Percentiles rank a stretch among this genome's conserved stretches.
Evolutionary conservation across 2,329 filamentous ascomycete species (phyloP).

Genomic region (Neophaeococcomyces aloes): DNA sequence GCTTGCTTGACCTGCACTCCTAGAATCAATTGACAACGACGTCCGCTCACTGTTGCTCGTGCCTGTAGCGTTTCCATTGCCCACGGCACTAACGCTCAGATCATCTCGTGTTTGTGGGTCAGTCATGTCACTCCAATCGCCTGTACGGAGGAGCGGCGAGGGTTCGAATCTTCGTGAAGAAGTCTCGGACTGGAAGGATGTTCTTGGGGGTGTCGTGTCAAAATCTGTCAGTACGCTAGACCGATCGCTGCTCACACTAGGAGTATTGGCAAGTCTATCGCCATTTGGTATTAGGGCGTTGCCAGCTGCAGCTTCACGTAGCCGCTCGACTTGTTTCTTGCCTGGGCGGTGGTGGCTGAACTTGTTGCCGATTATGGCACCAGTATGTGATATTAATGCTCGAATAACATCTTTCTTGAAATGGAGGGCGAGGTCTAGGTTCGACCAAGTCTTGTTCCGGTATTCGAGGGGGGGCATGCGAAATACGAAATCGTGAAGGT

Average conservation of each 20-base stretch:
- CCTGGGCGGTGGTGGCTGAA: slow-evolving; percentile 79
- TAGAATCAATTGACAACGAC: neutral
- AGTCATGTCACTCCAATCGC: slow-evolving; percentile 1
- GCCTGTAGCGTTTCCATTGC: neutral
- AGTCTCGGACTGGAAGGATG: slow-evolving; percentile 16
- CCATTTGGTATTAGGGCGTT: slow-evolving; percentile 51
- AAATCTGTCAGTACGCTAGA: slow-evolving; percentile 21
- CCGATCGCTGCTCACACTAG: slow-evolving; percentile 16
- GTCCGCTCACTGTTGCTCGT: neutral
- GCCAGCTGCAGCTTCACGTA: slow-evolving; percentile 74
- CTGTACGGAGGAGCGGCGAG: slow-evolving; percentile 1
- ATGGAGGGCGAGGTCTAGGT: slow-evolving; percentile 81
- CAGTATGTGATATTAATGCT: slow-evolving; percentile 87
- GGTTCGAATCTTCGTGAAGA: neutral
- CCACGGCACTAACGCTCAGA: neutral
- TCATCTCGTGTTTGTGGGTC: neutral
- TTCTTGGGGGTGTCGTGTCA: slow-evolving; percentile 16
- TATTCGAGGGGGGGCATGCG: slow-evolving; percentile 88
- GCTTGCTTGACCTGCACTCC: neutral
- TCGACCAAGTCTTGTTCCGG: slow-evolving; percentile 98
- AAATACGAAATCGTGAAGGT: slow-evolving; percentile 97
- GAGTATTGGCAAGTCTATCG: slow-evolving; percentile 23
- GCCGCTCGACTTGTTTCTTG: slow-evolving; percentile 64
- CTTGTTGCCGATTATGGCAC: slow-evolving; percentile 95
- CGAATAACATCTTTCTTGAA: slow-evolving; percentile 92